Base-by-base conservation (phyloP, 495 filamentous ascomycete species). In the Penicillium roqueforti region DNA sequence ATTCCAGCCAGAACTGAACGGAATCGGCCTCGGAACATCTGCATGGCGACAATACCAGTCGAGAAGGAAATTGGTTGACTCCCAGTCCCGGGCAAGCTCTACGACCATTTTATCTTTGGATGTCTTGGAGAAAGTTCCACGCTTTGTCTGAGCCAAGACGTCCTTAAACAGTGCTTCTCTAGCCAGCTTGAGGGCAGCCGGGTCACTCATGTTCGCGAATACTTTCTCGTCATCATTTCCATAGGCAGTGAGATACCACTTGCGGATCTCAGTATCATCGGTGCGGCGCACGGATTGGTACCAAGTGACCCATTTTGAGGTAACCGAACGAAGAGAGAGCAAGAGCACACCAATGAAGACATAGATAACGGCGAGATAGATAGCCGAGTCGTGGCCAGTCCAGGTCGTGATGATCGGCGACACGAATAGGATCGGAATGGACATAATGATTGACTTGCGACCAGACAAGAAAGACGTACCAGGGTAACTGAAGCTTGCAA, bases 1-100 rank as follows among this genome's bases (percentile, higher is more conserved):
- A 45, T 84, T 85, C 81, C 82, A 85, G 6, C 76, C 77, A n/a
- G 80, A 79, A 60, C 78, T 83, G 65, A 79, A 85, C 0, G 79
- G 75, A 47, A 81, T 75, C 0, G 82, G 80, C 29, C 75, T 66
- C 14, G 72, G 69, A 6, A 74, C 75, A 63, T 72, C 74, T 40
- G 68, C 77, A 68, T 75, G 72, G 34, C 76, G 65, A 62, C 77
- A 80, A 51, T 84, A 84, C 81, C 81, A 84, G 18, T 80, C 68
- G 28, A 85, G 67, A 14, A 85, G 68, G 40, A 84, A 83, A 44
- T 80, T 68, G n/a, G 80, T 84, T 0, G 80, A 72, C 32, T 78
- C 74, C 71, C 79, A 83, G 45, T 81, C 76, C 6, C 64, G 62
- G 14, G 76, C 74, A 46, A 85, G 68, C 48, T 76, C 66, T 11